Conservation (phyloP, 768 basidiomycete species). For the Lactarius pseudohatsudake region DNA sequence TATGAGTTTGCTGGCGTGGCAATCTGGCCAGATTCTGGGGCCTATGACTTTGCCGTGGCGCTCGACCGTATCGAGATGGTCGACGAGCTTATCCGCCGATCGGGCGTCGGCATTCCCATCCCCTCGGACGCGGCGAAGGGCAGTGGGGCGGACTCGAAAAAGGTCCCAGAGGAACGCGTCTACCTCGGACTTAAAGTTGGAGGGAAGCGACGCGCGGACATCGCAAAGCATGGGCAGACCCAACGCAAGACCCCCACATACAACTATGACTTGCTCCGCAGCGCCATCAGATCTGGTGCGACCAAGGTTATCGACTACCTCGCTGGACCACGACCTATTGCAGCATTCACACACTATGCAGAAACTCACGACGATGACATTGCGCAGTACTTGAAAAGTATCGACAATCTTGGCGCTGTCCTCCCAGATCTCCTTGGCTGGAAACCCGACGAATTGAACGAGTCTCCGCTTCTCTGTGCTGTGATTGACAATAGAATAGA, state of each 20-base stretch:
- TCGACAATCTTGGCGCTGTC: constrained; percentile 41
- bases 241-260: background rate
- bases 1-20: constrained; percentile 39
- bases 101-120: constrained; percentile 39
- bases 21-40: constrained; percentile 30
- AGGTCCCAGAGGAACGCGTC: constrained; percentile 37
- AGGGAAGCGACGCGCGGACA: constrained; percentile 58
- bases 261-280: constrained; percentile 16
- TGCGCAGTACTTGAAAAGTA: constrained; percentile 45
- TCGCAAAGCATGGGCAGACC: constrained; percentile 37
- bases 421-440: constrained; percentile 55
- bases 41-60: constrained; percentile 31
- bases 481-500: constrained; percentile 40
- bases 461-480: constrained; percentile 52
- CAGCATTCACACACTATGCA: constrained; percentile 53
- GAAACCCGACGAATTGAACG: constrained; percentile 46
- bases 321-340: constrained; percentile 44
- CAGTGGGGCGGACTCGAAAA: constrained; percentile 38
- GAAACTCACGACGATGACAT: constrained; percentile 42
- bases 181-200: constrained; percentile 64
- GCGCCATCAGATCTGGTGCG: constrained; percentile 7
- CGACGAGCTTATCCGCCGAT: constrained; percentile 56
- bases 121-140: constrained; percentile 34
- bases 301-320: constrained; percentile 49
- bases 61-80: constrained; percentile 53